Evolutionary conservation across 257 asterid species (phyloP).

Genomic region (Solanum pinnatisectum): DNA sequence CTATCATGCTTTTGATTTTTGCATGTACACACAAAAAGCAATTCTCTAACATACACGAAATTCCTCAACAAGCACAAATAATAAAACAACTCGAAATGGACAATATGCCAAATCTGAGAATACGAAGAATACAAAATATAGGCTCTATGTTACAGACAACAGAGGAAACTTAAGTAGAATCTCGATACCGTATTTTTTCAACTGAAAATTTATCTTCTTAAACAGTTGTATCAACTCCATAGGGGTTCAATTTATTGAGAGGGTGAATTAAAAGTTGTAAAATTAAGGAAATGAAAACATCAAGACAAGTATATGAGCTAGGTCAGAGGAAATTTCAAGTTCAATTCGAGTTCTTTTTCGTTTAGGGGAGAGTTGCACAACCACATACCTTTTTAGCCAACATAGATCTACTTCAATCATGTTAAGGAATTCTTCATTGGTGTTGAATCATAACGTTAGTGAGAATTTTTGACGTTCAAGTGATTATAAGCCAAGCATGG

Average conservation of each 20-base stretch:
- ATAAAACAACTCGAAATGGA: not conserved
- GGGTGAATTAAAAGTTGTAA: not conserved
- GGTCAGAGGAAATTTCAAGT: too few relatives aligned
- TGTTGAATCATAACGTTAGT: not conserved
- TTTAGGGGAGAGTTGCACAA: too few relatives aligned
- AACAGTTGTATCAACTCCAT: not conserved
- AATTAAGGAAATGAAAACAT: not conserved
- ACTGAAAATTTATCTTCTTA: not conserved
- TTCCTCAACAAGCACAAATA: not conserved
- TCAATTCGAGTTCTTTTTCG: too few relatives aligned
- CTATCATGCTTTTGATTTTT: not conserved
- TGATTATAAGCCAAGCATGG: not conserved
- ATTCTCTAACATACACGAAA: not conserved
- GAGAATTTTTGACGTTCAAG: not conserved
- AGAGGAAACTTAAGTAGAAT: not conserved
- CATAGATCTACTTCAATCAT: not conserved
- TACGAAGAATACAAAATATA: not conserved
- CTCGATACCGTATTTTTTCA: not conserved
- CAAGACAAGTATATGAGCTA: not conserved
- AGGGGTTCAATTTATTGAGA: not conserved
- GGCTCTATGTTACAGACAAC: not conserved
- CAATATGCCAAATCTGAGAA: not conserved
- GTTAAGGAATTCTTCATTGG: not conserved
- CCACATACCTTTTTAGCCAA: too few relatives aligned
- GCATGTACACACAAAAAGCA: not conserved